phyloP scores from a whole-genome alignment of 805 yeast species.

The Metschnikowia santaceciliae region DNA sequence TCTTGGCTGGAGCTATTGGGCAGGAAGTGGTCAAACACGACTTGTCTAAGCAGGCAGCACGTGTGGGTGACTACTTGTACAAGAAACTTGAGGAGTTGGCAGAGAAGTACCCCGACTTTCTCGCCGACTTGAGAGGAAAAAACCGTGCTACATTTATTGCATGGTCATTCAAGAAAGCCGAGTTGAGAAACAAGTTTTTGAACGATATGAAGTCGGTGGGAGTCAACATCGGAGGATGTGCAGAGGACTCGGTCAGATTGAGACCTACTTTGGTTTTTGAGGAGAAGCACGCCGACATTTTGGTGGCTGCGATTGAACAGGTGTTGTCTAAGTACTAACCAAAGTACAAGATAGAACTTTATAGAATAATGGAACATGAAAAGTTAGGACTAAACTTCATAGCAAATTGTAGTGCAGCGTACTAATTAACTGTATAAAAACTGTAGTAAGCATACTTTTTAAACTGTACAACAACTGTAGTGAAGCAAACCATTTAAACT shows the following conservation, averaged over 20 bases:
- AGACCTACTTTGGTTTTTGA: constrained; percentile 79
- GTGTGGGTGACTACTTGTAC: constrained; percentile 67
- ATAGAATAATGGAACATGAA: background rate
- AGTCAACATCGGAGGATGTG: constrained; percentile 83
- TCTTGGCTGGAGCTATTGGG: constrained; percentile 71
- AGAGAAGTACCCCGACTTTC: constrained; percentile 48
- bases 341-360: background rate
- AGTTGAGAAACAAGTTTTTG: constrained; percentile 59
- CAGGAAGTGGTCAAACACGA: constrained; percentile 59
- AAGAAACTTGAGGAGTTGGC: constrained; percentile 50
- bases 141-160: constrained; percentile 77
- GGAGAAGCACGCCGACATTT: constrained; percentile 72
- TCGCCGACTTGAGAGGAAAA: constrained; percentile 67
- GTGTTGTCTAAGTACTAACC: constrained; percentile 32
- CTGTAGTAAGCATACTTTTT: too few relatives aligned
- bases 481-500: too few relatives aligned
- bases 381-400: too few relatives aligned
- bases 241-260: constrained; percentile 70
- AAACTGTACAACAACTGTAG: too few relatives aligned
- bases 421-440: too few relatives aligned
- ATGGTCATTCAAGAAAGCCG: constrained; percentile 59
- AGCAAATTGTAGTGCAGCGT: too few relatives aligned
- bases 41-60: constrained; percentile 50
- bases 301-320: constrained; percentile 42
- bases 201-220: constrained; percentile 58